A percentile compares a stretch with the other conserved stretches of the same genome.
phyloP scores from a whole-genome alignment of 1,284 basidiomycete genomes.

The Ceratobasidium sp. region DNA sequence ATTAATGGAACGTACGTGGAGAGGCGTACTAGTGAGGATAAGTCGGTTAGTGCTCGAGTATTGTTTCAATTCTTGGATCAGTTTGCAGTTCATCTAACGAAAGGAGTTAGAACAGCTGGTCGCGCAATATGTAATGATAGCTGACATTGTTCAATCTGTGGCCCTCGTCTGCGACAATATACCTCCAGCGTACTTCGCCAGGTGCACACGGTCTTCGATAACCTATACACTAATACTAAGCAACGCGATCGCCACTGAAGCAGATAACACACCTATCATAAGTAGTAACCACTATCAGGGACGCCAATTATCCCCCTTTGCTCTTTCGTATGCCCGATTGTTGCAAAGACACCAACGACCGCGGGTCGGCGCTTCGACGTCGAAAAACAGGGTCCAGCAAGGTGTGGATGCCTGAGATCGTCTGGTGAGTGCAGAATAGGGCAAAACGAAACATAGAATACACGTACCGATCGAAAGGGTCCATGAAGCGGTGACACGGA shows the following conservation, averaged over 20 bases:
- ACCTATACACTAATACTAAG: conserved; percentile 57
- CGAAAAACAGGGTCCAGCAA: too few relatives aligned
- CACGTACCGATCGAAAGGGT: too few relatives aligned
- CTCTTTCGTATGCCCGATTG: too few relatives aligned
- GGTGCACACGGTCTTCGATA: conserved; percentile 81
- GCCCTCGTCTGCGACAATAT: conserved; percentile 96
- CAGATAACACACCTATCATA: conserved; percentile 72
- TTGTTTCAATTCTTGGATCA: conserved; percentile 92
- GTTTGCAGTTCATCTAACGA: conserved; percentile 56
- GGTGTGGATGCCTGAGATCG: too few relatives aligned
- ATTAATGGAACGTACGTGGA: conserved; percentile 74
- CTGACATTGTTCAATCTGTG: conserved; percentile 89
- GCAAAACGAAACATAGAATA: too few relatives aligned
- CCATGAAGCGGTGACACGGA: too few relatives aligned
- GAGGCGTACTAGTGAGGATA: conserved; percentile 93
- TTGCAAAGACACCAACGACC: too few relatives aligned
- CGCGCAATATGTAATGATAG: conserved; percentile 22
- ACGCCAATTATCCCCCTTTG: too few relatives aligned
- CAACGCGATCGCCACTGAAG: too few relatives aligned
- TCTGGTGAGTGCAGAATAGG: too few relatives aligned
- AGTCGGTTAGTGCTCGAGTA: conserved; percentile 89
- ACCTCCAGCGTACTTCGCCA: conserved; percentile 88
- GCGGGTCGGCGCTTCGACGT: too few relatives aligned
- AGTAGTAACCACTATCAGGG: conserved; percentile 89
- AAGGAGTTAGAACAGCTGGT: background rate